Evolutionary conservation across 192 early-diverging fungal species (phyloP), one percentile per base, ranked within the genome.

Genomic region (Coemansia sp.): DNA sequence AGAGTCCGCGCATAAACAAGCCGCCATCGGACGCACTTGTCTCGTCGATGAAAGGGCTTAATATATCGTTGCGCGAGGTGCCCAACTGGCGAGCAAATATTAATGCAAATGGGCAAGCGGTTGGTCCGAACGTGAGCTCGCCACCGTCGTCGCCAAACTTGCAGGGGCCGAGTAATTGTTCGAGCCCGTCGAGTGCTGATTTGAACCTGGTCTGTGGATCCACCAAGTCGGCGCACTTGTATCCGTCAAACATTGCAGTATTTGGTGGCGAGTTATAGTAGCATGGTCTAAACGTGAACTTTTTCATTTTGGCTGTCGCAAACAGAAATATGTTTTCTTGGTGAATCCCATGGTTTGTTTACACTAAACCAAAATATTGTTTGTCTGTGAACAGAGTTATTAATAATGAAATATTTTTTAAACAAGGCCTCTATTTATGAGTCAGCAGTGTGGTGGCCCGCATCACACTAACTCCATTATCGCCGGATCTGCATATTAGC

Each of bases 101-200:
- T 0, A 64, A 64, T 6, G 22, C 62, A 8, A 49, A 51, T 3
- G 56, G 39, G 14, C 19, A 67, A 57, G 48, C 60, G 3, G 72
- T 81, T 2, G 78, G 78, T 0, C 78, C 78, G 0, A 81, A 81
- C 37, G 56, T 67, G 2, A 47, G 37, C 2, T 81, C 78, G 14
- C 62, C 72, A 3, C 78, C 74, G 41, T 81, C 72, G 43, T 81
- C 78, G 59, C 78, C 78, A 2, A 22, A 12, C 25, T n/a, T 39
- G 2, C 62, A 29, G 37, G 62, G 62, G n/a, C 43, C 62, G 0
- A 52, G 41, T 23, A 64, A 64, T 19, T 64, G 54, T 39, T 64
- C 62, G 52, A 63, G 62, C 37, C 41, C 62, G 41, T 45, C 62
- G 23, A 51, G 38, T 11, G n/a, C 62, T 12, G 43, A 47, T 17